Conservation (phyloP, 257 asterid genomes). For the Solanum infundibuliforme region DNA sequence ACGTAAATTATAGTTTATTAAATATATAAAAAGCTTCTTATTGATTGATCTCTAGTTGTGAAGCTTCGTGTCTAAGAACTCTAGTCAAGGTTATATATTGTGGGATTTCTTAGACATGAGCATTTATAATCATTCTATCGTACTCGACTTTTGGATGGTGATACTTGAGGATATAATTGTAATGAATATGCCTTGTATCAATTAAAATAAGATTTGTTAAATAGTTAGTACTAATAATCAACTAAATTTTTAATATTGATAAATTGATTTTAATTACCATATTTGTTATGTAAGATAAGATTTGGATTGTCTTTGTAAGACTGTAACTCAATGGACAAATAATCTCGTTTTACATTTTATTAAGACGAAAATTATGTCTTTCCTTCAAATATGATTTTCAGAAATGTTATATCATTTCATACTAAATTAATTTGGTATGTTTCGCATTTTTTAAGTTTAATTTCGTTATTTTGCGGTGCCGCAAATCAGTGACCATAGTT, state of each 20-base stretch:
- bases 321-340: fast-evolving
- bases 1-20: fast-evolving
- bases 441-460: no score
- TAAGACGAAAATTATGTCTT: not conserved
- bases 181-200: not conserved
- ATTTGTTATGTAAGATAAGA: not conserved
- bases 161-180: fast-evolving
- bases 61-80: not conserved
- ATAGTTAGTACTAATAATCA: not conserved
- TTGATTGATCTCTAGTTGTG: not conserved
- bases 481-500: no score
- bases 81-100: not conserved
- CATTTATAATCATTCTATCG: no score
- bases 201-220: not conserved
- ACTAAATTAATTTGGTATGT: no score
- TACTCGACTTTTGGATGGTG: fast-evolving
- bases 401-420: no score
- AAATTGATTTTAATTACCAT: no score
- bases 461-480: no score
- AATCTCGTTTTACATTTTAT: no score
- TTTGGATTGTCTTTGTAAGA: not conserved
- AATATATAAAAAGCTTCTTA: no score
- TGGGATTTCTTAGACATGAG: fast-evolving
- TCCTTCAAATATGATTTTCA: not conserved
- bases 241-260: no score